phyloP scores from a whole-genome alignment of 2,329 filamentous ascomycete species.

The Pseudocercospora ulei region DNA sequence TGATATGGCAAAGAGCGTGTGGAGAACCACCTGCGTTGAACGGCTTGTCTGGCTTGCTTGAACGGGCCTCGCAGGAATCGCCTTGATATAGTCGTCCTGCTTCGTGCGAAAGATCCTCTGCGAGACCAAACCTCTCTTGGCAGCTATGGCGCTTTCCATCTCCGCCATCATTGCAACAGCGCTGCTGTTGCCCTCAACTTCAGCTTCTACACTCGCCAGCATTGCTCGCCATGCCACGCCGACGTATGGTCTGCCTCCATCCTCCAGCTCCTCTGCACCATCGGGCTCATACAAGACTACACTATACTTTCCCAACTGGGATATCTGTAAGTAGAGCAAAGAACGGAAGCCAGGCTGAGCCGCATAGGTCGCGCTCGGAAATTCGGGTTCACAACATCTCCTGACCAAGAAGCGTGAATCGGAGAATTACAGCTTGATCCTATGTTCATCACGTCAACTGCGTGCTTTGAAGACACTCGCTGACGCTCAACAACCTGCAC shows the following conservation, averaged over 20 bases:
- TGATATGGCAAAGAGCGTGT: slow-evolving; percentile 8
- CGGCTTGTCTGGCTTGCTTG: slow-evolving; percentile 6
- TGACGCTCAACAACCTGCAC: too few species aligned
- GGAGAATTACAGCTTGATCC: too few species aligned
- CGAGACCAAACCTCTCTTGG: neutral
- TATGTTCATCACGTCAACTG: too few species aligned
- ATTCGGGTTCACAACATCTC: too few species aligned
- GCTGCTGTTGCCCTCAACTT: too few species aligned
- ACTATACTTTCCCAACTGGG: slow-evolving; percentile 27
- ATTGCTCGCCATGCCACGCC: too few species aligned
- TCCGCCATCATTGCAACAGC: neutral
- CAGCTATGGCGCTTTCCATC: neutral
- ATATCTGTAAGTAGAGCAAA: too few species aligned
- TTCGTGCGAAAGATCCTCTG: neutral
- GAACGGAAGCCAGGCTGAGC: too few species aligned
- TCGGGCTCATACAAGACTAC: slow-evolving; percentile 16
- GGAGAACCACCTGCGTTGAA: slow-evolving; percentile 12
- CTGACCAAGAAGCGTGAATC: too few species aligned
- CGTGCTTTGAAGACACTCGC: too few species aligned
- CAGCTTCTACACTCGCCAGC: too few species aligned
- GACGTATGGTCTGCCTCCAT: neutral
- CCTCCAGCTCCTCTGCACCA: neutral
- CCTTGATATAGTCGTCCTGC: neutral
- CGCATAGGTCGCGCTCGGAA: too few species aligned
- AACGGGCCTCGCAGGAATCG: neutral